A percentile compares a stretch with the other conserved stretches of the same genome.
Conservation (phyloP, 2,329 filamentous ascomycete genomes). For the Claviceps lovelessii region DNA sequence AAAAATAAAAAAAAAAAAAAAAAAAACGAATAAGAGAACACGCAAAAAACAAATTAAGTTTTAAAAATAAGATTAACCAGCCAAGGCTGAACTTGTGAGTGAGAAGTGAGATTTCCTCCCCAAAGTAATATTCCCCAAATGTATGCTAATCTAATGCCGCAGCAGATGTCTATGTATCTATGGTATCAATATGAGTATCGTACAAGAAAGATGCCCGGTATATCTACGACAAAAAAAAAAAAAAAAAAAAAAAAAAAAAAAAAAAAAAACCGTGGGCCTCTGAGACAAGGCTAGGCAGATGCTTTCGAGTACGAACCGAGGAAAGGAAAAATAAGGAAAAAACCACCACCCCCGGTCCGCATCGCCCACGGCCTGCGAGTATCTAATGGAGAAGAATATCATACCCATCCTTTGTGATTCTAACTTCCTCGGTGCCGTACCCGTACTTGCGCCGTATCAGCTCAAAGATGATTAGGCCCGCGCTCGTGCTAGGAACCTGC, state of each 20-base stretch:
- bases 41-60: no score
- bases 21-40: no score
- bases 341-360: not conserved
- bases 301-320: not conserved
- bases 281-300: not conserved
- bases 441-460: conserved; percentile 60
- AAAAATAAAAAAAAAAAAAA: no score
- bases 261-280: not conserved
- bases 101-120: no score
- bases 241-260: not conserved
- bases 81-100: no score
- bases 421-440: conserved; percentile 43
- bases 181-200: not conserved
- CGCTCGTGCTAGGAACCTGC: conserved; percentile 64
- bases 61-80: no score
- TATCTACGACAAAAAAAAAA: not conserved
- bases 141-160: not conserved
- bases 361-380: no score
- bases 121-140: no score
- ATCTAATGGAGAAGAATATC: conserved; percentile 45
- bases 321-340: not conserved
- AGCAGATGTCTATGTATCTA: not conserved
- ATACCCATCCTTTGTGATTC: conserved; percentile 54
- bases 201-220: not conserved
- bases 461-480: conserved; percentile 67